A percentile compares a stretch with the other conserved stretches of the same genome.
phyloP scores from a whole-genome alignment of 2,329 filamentous ascomycete species.

The Fusarium sp. region DNA sequence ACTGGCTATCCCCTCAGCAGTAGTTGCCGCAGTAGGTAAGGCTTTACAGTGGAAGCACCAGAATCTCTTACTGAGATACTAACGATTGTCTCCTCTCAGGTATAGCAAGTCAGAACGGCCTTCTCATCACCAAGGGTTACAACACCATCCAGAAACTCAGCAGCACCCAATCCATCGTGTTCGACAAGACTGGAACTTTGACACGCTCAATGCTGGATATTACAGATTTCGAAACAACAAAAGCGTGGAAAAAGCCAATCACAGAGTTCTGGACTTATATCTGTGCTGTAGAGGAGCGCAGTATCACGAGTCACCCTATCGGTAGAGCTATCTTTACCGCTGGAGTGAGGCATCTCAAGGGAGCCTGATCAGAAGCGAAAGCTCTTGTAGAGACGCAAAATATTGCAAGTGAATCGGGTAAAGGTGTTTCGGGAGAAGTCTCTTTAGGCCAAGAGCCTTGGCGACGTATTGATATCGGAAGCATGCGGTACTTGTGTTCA shows the following conservation, averaged over 20 bases:
- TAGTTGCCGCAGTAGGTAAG: background rate
- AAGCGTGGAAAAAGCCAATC: background rate
- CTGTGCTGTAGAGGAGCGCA: background rate
- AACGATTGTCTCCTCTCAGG: accelerated
- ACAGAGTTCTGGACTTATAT: background rate
- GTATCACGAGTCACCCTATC: background rate
- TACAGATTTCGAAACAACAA: background rate
- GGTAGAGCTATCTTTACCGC: background rate
- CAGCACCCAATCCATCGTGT: background rate
- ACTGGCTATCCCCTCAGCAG: background rate
- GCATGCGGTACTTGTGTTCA: background rate
- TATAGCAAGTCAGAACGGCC: background rate
- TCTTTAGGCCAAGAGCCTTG: background rate
- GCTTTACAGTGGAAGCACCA: accelerated
- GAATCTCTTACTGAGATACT: background rate
- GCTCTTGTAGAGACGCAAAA: background rate
- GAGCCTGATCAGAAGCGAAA: background rate
- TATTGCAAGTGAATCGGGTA: accelerated
- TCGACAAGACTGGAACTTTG: background rate
- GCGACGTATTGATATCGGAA: background rate
- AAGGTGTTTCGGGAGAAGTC: background rate
- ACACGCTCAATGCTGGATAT: background rate
- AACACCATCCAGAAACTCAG: background rate
- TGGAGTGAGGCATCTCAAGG: background rate
- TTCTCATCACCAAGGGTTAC: background rate